Evolutionary conservation across 176 grass and related monocot species (phyloP).

Genomic region (Hyparrhenia diplandra): DNA sequence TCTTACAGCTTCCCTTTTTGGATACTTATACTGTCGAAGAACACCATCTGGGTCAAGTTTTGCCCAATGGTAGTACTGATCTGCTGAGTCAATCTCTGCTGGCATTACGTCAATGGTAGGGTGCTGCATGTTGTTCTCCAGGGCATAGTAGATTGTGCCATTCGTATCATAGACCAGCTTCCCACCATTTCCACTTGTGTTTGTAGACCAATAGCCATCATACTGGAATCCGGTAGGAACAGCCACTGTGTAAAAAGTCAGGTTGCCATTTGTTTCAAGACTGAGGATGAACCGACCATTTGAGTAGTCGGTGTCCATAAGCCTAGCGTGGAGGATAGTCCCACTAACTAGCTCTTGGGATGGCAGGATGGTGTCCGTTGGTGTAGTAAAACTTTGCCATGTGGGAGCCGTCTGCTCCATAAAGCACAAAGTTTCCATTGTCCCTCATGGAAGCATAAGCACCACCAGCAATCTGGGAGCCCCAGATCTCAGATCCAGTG

Average conservation of each 20-base stretch:
- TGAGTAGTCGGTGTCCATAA: background rate
- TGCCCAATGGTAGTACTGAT: background rate
- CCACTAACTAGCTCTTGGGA: background rate
- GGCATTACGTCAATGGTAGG: background rate
- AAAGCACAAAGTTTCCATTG: conserved; percentile 6
- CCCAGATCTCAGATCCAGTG: background rate
- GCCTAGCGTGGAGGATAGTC: background rate
- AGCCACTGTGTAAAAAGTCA: background rate
- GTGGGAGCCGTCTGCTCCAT: background rate
- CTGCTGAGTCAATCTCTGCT: background rate
- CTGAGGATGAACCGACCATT: conserved; percentile 10
- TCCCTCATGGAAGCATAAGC: background rate
- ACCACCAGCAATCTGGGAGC: background rate
- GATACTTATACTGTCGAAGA: conserved; percentile 6
- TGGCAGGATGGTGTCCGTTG: conserved; percentile 9
- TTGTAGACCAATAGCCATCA: conserved; percentile 2
- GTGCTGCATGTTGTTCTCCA: background rate
- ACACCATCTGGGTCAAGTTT: conserved; percentile 7
- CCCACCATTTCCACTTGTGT: background rate
- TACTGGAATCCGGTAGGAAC: conserved; percentile 5
- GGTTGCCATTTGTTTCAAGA: background rate
- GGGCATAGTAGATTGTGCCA: background rate
- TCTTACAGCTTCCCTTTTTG: background rate
- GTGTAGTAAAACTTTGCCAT: conserved; percentile 12
- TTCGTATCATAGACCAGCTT: background rate